Evolutionary conservation across 2,329 filamentous ascomycete genomes (phyloP).

Genomic region (Phialocephala subalpina): DNA sequence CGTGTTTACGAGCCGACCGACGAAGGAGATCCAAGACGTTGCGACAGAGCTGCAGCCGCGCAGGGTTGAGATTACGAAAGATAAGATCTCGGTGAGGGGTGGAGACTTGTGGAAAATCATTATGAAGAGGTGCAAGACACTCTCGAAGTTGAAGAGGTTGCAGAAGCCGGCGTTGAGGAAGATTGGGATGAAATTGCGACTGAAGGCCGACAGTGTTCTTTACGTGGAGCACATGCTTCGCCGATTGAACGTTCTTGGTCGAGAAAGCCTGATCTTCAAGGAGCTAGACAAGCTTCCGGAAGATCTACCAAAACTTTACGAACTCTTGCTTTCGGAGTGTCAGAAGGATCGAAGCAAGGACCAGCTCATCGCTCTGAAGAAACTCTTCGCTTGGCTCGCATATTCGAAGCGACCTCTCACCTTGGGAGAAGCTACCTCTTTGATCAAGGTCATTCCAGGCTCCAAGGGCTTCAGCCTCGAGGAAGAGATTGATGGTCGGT

Average conservation of each 20-base stretch:
- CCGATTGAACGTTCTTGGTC: conserved; percentile 33
- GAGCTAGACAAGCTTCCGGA: conserved; percentile 40
- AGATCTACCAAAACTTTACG: conserved; percentile 40
- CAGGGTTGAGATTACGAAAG: conserved; percentile 3
- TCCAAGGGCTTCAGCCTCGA: conserved; percentile 40
- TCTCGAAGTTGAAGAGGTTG: conserved; percentile 40
- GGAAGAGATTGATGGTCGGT: conserved; percentile 40
- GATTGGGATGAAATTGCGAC: conserved; percentile 29
- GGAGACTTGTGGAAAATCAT: conserved; percentile 15
- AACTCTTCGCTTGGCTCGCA: conserved; percentile 42
- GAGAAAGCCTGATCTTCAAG: conserved; percentile 44
- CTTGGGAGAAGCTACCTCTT: conserved; percentile 35
- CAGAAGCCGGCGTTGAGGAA: conserved; percentile 42
- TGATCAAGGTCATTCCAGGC: conserved; percentile 31
- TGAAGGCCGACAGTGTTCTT: conserved; percentile 38
- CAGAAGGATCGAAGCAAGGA: conserved; percentile 12
- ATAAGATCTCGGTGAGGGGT: conserved; percentile 25
- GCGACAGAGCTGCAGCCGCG: neutral
- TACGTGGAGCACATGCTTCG: conserved; percentile 48
- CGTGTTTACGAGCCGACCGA: conserved; percentile 39
- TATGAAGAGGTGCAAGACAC: conserved; percentile 1
- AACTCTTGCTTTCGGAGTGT: conserved; percentile 28
- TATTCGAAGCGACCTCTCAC: conserved; percentile 37
- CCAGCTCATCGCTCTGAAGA: conserved; percentile 32
- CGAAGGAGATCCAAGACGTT: neutral